Evolutionary conservation across 768 basidiomycete genomes (phyloP), one percentile per base, ranked within the genome.

Genomic region (Nevesoporus exiguus): DNA sequence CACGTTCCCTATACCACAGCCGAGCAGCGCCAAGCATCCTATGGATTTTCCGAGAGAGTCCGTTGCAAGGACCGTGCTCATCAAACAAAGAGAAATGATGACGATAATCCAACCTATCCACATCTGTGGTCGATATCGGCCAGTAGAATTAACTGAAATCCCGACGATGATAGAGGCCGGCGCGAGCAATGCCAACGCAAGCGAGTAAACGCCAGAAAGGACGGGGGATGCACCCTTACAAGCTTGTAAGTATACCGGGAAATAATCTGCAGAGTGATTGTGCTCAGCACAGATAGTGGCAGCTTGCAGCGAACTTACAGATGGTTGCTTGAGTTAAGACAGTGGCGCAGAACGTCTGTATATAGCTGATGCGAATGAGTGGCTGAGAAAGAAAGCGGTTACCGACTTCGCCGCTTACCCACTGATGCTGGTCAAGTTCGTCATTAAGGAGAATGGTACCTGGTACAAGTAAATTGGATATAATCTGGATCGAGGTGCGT

Each of bases 221-320:
- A 71, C 57, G 0, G 79, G 67, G 4, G 69, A 68, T 9, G 66
- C 64, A 7, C 61, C 67, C 49, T 68, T 69, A 56, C 70, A 72
- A 1, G 76, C 75, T 57, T 78, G 77, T 56, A 75, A 78, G 61
- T 73, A 79, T 10, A 76, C 71, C 2, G 75, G 75, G 5, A 74
- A 40, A 4, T n/a, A 22, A 19, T 47, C 34, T 47, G 17, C 7
- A 19, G 1, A 30, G 17, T 27, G 17, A 43, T 34, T 7, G 14
- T 17, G 21, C 36, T 17, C 14, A n/a, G 48, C 14, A 47, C 55
- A 11, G 11, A 36, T 34, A 14, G 22, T 7, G 8, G 8, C 4
- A 5, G 31, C 13, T 49, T 36, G 14, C 30, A 47, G 22, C 27
- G 11, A 30, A 51, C 57, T 52, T 49, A 71, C 70, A 73, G 9